phyloP scores from a whole-genome alignment of 495 filamentous ascomycete genomes.

The Penicillium malachiteum region DNA sequence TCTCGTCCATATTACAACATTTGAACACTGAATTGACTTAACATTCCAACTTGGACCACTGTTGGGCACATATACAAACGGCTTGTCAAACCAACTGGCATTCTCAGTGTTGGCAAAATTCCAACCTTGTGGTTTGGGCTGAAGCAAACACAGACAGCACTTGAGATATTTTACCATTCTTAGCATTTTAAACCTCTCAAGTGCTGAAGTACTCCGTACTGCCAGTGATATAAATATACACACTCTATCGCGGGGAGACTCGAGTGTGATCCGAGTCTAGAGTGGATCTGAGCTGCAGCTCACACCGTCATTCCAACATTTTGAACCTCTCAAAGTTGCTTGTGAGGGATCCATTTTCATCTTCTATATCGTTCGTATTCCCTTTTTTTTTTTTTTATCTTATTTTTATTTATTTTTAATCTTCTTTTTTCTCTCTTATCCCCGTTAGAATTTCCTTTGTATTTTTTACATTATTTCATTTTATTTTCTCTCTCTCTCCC shows the following conservation, averaged over 20 bases:
- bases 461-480: background rate
- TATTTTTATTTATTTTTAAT: conserved; percentile 4
- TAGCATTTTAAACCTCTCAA: background rate
- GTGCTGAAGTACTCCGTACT: too few species aligned
- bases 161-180: too few species aligned
- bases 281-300: conserved; percentile 1
- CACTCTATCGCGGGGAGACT: background rate
- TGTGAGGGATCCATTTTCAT: background rate
- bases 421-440: too few species aligned
- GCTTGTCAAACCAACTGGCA: background rate
- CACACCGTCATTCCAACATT: conserved; percentile 8
- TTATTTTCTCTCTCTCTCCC: background rate
- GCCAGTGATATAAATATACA: background rate
- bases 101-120: background rate
- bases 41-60: background rate
- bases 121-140: conserved; percentile 2
- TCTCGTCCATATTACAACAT: too few species aligned
- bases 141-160: background rate
- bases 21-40: too few species aligned
- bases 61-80: too few species aligned
- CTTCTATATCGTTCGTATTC: background rate
- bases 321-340: background rate
- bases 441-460: conserved; percentile 1
- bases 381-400: conserved; percentile 1
- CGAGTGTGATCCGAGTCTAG: conserved; percentile 7